A percentile compares a stretch with the other conserved stretches of the same genome.
phyloP scores from a whole-genome alignment of 495 filamentous ascomycete species.

The Aspergillus heteromorphus region DNA sequence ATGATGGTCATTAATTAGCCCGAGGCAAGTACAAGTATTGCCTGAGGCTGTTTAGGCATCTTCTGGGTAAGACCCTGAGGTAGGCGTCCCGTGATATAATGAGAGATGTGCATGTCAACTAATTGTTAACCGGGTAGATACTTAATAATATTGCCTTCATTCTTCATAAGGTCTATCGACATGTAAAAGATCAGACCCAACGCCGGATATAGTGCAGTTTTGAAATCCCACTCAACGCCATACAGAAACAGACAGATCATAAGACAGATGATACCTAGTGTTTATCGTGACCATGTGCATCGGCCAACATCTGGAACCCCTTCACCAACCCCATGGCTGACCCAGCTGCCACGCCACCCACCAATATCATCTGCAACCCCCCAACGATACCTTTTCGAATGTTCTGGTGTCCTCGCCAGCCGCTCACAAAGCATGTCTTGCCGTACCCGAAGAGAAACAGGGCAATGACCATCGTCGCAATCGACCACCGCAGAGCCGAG shows the following conservation, averaged over 20 bases:
- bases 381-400: conserved; percentile 37
- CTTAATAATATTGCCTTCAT: no score
- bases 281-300: conserved; percentile 1
- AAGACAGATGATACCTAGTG: neutral
- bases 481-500: conserved; percentile 61
- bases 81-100: no score
- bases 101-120: no score
- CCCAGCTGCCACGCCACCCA: conserved; percentile 60
- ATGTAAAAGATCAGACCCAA: neutral
- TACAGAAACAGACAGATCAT: neutral
- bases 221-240: neutral
- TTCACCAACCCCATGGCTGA: conserved; percentile 63
- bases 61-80: no score
- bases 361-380: conserved; percentile 59
- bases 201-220: neutral
- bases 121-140: no score
- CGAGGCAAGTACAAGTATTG: no score
- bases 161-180: neutral
- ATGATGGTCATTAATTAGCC: no score
- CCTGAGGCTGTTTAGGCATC: no score
- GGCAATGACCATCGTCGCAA: conserved; percentile 61
- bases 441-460: conserved; percentile 69
- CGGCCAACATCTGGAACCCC: conserved; percentile 41
- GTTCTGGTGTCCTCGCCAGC: conserved; percentile 33
- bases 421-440: conserved; percentile 56